phyloP scores from a whole-genome alignment of 1,139 yeast species.

The Zygotorulaspora mrakii region DNA sequence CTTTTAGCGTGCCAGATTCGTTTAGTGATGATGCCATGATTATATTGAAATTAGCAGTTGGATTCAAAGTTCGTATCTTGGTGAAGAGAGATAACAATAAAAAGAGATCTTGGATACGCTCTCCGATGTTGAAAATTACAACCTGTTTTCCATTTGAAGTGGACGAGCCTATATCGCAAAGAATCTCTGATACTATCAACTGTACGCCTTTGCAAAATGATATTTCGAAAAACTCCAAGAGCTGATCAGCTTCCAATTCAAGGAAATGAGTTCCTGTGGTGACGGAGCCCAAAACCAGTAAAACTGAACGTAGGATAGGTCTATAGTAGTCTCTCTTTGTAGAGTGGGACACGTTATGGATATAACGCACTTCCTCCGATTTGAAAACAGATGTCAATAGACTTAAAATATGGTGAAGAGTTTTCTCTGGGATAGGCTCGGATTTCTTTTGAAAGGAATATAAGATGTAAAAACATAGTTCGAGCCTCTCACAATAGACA shows the following conservation, averaged over 20 bases:
- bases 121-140: conserved; percentile 36
- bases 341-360: conserved; percentile 40
- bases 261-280: conserved; percentile 43
- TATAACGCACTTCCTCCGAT: conserved; percentile 47
- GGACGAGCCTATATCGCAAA: conserved; percentile 45
- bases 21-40: conserved; percentile 53
- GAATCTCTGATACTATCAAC: conserved; percentile 52
- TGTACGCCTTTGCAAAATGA: conserved; percentile 60
- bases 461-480: conserved; percentile 63
- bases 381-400: conserved; percentile 38
- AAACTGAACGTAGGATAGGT: conserved; percentile 57
- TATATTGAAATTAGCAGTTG: conserved; percentile 47
- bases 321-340: conserved; percentile 47
- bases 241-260: conserved; percentile 48
- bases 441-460: conserved; percentile 43
- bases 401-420: conserved; percentile 23
- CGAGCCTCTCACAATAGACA: conserved; percentile 60
- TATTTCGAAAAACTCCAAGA: conserved; percentile 53
- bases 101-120: conserved; percentile 60
- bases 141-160: conserved; percentile 37
- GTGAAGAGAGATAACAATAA: conserved; percentile 62
- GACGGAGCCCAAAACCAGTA: conserved; percentile 47
- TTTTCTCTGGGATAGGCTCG: conserved; percentile 28
- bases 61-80: conserved; percentile 50
- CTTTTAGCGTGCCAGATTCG: conserved; percentile 58